phyloP scores from a whole-genome alignment of 352 stramenopile genomes.

The Thalassiosira ordinaria region DNA sequence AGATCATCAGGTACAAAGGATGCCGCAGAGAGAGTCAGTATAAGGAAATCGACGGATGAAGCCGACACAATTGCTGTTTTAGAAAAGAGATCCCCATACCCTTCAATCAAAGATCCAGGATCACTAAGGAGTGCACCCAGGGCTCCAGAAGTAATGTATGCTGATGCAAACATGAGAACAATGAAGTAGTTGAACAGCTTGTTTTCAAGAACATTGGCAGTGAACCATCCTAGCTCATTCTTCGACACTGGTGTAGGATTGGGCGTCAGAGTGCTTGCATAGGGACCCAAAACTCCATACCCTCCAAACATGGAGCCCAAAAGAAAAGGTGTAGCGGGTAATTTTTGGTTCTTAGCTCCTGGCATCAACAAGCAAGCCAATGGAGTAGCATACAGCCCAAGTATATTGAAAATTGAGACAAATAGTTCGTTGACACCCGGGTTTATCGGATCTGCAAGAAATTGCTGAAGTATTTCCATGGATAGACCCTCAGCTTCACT shows the following conservation, averaged over 20 bases:
- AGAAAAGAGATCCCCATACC: slow-evolving; percentile 43
- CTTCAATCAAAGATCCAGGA: slow-evolving; percentile 32
- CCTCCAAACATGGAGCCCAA: slow-evolving; percentile 51
- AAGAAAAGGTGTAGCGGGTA: slow-evolving; percentile 65
- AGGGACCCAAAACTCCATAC: slow-evolving; percentile 62
- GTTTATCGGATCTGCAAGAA: slow-evolving; percentile 61
- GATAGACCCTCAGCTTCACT: slow-evolving; percentile 43
- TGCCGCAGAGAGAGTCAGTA: slow-evolving; percentile 57
- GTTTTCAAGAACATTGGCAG: slow-evolving; percentile 73
- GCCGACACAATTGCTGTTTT: slow-evolving; percentile 60
- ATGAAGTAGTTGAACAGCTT: slow-evolving; percentile 65
- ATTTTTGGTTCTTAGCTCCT: slow-evolving; percentile 42
- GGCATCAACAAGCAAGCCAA: slow-evolving; percentile 66
- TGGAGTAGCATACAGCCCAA: slow-evolving; percentile 65
- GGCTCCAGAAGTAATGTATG: slow-evolving; percentile 40
- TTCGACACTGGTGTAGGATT: slow-evolving; percentile 29
- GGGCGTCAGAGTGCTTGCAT: slow-evolving; percentile 55
- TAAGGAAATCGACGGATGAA: slow-evolving; percentile 64
- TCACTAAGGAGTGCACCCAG: slow-evolving; percentile 37
- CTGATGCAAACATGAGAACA: slow-evolving; percentile 16
- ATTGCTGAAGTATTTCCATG: slow-evolving; percentile 48
- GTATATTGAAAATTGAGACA: slow-evolving; percentile 67
- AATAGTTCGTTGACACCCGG: slow-evolving; percentile 75
- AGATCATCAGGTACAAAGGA: slow-evolving; percentile 68
- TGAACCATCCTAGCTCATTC: slow-evolving; percentile 67